These are phyloP conservation scores for Globisporangium spiculum DNA, from an alignment of 352 stramenopile genomes.

Conservation along the genomic window DNA sequence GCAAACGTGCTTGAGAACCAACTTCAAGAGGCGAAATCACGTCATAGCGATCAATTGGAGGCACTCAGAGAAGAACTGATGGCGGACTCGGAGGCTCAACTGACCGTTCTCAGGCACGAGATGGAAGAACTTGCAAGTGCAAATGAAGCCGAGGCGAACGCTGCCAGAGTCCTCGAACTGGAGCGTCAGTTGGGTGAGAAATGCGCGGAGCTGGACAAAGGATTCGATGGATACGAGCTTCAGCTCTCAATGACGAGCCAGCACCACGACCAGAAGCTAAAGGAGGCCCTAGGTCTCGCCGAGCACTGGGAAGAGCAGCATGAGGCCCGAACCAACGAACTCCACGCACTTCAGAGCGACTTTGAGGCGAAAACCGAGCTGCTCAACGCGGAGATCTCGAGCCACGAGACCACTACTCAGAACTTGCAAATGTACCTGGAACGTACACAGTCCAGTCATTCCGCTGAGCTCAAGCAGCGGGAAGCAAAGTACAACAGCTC, in stretches of 20 bases:
- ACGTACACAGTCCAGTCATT: constrained; percentile 4
- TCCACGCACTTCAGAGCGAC: not conserved
- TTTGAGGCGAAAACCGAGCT: constrained; percentile 3
- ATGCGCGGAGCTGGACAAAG: not conserved
- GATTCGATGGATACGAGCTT: not conserved
- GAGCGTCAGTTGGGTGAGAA: constrained; percentile 1
- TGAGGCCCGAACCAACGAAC: not conserved
- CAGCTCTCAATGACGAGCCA: not conserved
- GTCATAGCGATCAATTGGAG: not conserved
- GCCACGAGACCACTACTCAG: not conserved
- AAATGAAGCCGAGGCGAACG: not conserved
- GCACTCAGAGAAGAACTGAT: not conserved
- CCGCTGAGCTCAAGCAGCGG: not conserved
- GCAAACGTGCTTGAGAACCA: not conserved
- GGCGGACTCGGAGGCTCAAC: not conserved
- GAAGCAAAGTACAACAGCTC: not conserved
- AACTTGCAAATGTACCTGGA: constrained; percentile 8
- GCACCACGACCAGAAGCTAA: not conserved
- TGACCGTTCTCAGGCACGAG: not conserved
- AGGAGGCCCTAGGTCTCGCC: not conserved
- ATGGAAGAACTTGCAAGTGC: not conserved
- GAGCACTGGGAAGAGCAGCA: constrained; percentile 4
- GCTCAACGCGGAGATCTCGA: not conserved
- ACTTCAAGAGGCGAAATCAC: not conserved
- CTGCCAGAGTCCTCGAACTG: not conserved